phyloP scores from a whole-genome alignment of 2,329 filamentous ascomycete species.

The Orbilia brochopaga region DNA sequence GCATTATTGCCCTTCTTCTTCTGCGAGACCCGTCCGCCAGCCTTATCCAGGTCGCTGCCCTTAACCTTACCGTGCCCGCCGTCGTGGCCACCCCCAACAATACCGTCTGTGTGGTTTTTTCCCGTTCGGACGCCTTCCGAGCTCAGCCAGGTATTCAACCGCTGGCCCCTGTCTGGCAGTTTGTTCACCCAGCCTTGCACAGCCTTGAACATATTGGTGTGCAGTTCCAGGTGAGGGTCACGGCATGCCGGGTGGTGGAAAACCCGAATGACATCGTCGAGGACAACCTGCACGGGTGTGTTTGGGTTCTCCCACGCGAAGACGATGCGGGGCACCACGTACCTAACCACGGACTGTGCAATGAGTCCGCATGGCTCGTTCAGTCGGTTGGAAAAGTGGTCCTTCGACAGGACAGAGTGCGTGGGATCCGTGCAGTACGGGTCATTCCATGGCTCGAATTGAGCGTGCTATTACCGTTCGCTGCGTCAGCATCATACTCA shows the following conservation, averaged over 20 bases:
- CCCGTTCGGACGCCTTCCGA: slow-evolving; percentile 83
- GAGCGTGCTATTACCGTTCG: slow-evolving; percentile 56
- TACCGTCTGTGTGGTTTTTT: slow-evolving; percentile 71
- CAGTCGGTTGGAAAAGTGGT: slow-evolving; percentile 67
- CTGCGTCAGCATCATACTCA: not conserved
- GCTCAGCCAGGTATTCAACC: slow-evolving; percentile 76
- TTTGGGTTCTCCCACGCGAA: slow-evolving; percentile 73
- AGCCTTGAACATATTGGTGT: slow-evolving; percentile 70
- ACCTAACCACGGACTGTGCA: slow-evolving; percentile 68
- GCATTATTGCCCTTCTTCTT: slow-evolving; percentile 53
- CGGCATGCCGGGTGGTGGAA: slow-evolving; percentile 74
- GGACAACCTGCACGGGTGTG: slow-evolving; percentile 67
- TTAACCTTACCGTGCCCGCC: slow-evolving; percentile 54
- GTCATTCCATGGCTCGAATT: slow-evolving; percentile 81
- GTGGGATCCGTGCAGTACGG: slow-evolving; percentile 72
- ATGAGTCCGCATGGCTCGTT: slow-evolving; percentile 66
- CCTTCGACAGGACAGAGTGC: slow-evolving; percentile 67
- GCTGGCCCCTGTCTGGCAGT: slow-evolving; percentile 69
- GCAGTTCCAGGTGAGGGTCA: slow-evolving; percentile 67
- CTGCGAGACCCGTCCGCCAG: slow-evolving; percentile 52
- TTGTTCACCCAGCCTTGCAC: slow-evolving; percentile 73
- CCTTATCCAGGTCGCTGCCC: slow-evolving; percentile 52
- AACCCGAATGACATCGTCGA: slow-evolving; percentile 68
- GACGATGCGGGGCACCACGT: slow-evolving; percentile 70
- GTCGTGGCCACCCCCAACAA: slow-evolving; percentile 52